phyloP scores from a whole-genome alignment of 1,284 basidiomycete genomes.

The Chalciporus sp. region DNA sequence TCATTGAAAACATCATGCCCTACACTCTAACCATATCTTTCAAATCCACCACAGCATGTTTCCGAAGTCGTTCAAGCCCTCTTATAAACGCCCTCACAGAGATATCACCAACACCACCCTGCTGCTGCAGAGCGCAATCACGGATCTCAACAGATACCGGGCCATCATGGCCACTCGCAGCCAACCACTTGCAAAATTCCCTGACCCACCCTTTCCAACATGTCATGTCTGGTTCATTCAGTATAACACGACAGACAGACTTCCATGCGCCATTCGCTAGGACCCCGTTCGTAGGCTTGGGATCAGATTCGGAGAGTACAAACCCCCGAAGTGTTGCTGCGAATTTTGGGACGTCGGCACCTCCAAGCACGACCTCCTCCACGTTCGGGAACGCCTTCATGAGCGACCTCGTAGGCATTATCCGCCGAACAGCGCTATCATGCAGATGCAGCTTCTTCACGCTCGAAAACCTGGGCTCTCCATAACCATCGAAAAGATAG shows the following conservation, averaged over 20 bases:
- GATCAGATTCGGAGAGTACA: background rate
- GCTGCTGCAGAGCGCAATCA: background rate
- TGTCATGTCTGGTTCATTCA: conserved; percentile 19
- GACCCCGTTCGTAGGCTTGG: background rate
- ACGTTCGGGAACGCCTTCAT: conserved; percentile 22
- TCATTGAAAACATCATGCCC: too few species aligned
- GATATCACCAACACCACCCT: background rate
- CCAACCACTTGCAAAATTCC: conserved; percentile 22
- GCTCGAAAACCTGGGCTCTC: conserved; percentile 16
- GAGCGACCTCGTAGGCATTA: conserved; percentile 20
- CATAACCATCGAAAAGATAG: conserved; percentile 18
- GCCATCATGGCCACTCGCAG: conserved; percentile 13
- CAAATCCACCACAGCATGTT: conserved; percentile 16
- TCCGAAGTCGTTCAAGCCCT: conserved; percentile 14
- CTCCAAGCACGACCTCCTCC: conserved; percentile 20
- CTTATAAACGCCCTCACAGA: conserved; percentile 5
- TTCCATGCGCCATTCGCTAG: conserved; percentile 18
- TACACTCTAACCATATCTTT: background rate
- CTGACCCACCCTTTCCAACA: conserved; percentile 23
- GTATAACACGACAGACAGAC: conserved; percentile 11
- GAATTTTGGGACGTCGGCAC: conserved; percentile 16
- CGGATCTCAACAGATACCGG: conserved; percentile 16
- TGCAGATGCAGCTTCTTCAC: conserved; percentile 20
- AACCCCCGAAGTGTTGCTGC: conserved; percentile 14
- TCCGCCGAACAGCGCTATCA: conserved; percentile 13